phyloP scores from a whole-genome alignment of 495 filamentous ascomycete genomes.

The Eremomyces bilateralis region DNA sequence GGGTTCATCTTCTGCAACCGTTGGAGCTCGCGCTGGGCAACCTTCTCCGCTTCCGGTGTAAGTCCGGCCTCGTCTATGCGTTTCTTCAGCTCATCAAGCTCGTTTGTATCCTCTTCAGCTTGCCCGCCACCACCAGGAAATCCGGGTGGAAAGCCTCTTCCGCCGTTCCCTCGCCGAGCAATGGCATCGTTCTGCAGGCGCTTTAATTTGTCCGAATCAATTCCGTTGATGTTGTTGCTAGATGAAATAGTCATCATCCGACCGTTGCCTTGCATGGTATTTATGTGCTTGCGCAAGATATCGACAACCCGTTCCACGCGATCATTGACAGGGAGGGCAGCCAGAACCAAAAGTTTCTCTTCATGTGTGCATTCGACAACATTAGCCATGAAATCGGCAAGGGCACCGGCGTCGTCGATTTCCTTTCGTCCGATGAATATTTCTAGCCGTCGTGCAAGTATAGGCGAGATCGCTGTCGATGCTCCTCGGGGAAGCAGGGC shows the following conservation, averaged over 20 bases:
- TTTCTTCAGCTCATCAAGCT: constrained; percentile 82
- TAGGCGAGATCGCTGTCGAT: constrained; percentile 45
- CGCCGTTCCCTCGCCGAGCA: constrained; percentile 29
- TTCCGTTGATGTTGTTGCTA: constrained; percentile 11
- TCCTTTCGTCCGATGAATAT: constrained; percentile 63
- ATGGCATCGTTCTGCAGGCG: constrained; percentile 31
- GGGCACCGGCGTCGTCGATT: constrained; percentile 50
- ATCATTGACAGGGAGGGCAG: constrained; percentile 52
- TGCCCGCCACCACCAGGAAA: constrained; percentile 24
- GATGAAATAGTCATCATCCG: constrained; percentile 53
- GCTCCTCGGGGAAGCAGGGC: constrained; percentile 43
- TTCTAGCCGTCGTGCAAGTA: constrained; percentile 68
- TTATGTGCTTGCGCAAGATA: constrained; percentile 56
- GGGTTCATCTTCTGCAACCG: constrained; percentile 88
- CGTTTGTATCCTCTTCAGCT: constrained; percentile 44
- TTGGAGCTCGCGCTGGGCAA: constrained; percentile 74
- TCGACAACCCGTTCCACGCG: constrained; percentile 61
- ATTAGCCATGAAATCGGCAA: constrained; percentile 96
- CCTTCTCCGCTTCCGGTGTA: constrained; percentile 53
- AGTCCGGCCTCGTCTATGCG: constrained; percentile 63
- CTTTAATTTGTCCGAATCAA: constrained; percentile 27
- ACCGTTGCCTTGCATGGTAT: constrained; percentile 57
- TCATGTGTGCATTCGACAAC: constrained; percentile 66
- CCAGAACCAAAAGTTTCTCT: constrained; percentile 69
- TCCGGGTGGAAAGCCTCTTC: constrained; percentile 19